Evolutionary conservation across 768 basidiomycete genomes (phyloP).

Genomic region (Peribolospora kevripleyi): DNA sequence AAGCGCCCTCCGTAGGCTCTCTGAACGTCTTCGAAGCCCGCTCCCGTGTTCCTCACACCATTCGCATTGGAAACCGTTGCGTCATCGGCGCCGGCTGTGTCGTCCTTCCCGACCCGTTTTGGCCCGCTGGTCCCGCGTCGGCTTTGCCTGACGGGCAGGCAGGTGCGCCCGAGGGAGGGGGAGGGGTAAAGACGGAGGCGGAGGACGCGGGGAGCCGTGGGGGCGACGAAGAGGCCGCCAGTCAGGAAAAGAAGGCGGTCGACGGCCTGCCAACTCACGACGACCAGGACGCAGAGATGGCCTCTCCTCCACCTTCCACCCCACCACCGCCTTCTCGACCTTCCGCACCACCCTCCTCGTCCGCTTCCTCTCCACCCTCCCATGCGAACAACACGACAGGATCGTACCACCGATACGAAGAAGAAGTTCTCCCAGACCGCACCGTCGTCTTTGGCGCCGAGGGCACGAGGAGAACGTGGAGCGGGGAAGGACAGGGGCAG

Average conservation of each 20-base stretch:
- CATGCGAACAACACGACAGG: neutral
- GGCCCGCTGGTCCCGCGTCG: neutral
- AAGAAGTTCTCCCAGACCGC: slow-evolving; percentile 54
- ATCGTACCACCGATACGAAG: slow-evolving; percentile 21
- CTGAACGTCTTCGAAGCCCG: slow-evolving; percentile 69
- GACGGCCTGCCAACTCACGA: slow-evolving; percentile 1
- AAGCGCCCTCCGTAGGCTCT: slow-evolving; percentile 58
- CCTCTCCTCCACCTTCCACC: neutral
- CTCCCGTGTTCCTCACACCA: slow-evolving; percentile 57
- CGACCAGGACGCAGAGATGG: neutral
- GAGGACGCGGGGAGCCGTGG: slow-evolving; percentile 12
- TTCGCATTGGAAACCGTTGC: slow-evolving; percentile 55
- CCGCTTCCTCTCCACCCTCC: neutral
- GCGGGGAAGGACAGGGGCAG: slow-evolving; percentile 57
- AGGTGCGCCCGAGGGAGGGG: neutral
- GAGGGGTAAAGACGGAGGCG: slow-evolving; percentile 15
- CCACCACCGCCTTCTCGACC: neutral
- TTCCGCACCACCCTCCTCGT: neutral
- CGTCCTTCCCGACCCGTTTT: slow-evolving; percentile 34
- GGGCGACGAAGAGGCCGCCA: no score
- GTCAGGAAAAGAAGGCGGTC: no score
- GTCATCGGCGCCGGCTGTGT: slow-evolving; percentile 59
- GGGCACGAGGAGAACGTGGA: slow-evolving; percentile 53
- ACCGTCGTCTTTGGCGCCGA: slow-evolving; percentile 56
- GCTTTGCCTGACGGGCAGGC: neutral